A percentile compares a stretch with the other conserved stretches of the same genome.
Conservation (phyloP, 768 basidiomycete genomes). For the Hericium rajendrae region DNA sequence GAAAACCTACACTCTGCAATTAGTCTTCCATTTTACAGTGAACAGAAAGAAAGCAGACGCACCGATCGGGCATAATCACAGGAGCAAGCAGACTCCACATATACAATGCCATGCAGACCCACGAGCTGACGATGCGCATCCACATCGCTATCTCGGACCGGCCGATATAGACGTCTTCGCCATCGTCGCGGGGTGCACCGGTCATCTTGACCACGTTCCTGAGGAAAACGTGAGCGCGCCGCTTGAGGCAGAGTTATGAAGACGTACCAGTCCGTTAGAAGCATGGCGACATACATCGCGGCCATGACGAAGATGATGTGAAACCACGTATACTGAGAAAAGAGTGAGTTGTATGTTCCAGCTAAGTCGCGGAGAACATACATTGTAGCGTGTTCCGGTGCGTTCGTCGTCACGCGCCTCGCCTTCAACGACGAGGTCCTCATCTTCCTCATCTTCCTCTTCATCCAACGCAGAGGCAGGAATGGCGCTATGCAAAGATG, state of each 20-base stretch:
- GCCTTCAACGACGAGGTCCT: constrained; percentile 64
- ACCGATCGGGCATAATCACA: constrained; percentile 85
- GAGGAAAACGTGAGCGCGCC: neutral
- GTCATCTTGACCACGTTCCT: constrained; percentile 66
- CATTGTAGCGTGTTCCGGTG: constrained; percentile 90
- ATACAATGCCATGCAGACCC: constrained; percentile 84
- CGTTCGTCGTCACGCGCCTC: constrained; percentile 89
- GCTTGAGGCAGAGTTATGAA: constrained; percentile 1
- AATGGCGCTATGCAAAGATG: constrained; percentile 50
- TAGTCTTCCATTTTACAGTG: neutral
- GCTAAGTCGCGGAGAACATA: constrained; percentile 26
- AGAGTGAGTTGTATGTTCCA: neutral
- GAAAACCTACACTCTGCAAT: neutral
- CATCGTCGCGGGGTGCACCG: constrained; percentile 36
- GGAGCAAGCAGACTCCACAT: constrained; percentile 86
- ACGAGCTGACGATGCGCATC: constrained; percentile 95
- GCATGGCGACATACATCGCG: constrained; percentile 95
- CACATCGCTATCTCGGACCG: constrained; percentile 97
- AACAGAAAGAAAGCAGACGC: constrained; percentile 19
- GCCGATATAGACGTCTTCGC: constrained; percentile 81
- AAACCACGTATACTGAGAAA: constrained; percentile 89
- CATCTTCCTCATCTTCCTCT: constrained; percentile 55
- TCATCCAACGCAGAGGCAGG: constrained; percentile 87
- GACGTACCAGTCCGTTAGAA: constrained; percentile 92
- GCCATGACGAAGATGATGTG: constrained; percentile 95